phyloP scores from a whole-genome alignment of 2,329 filamentous ascomycete species.

The Cercospora sesami region DNA sequence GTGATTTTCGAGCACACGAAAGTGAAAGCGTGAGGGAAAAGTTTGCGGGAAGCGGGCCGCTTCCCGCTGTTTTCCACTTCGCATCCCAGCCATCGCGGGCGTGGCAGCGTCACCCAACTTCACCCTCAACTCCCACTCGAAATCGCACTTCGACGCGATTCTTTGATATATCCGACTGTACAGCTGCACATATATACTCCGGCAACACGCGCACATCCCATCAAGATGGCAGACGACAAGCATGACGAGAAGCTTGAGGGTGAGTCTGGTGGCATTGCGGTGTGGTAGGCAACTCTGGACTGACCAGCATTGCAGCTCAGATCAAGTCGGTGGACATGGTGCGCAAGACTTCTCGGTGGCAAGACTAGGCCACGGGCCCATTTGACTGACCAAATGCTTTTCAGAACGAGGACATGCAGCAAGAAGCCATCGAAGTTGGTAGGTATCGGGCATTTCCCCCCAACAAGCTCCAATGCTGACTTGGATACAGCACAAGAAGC shows the following conservation, averaged over 20 bases:
- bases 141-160: background rate
- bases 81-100: slow-evolving; percentile 3
- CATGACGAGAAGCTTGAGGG: slow-evolving; percentile 66
- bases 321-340: slow-evolving; percentile 99
- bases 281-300: slow-evolving; percentile 11
- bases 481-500: slow-evolving; percentile 62
- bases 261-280: slow-evolving; percentile 45
- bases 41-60: background rate
- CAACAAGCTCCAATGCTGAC: slow-evolving; percentile 21
- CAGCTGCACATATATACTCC: background rate
- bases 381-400: background rate
- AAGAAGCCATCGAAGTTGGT: slow-evolving; percentile 95
- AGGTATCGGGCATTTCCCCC: slow-evolving; percentile 44
- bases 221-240: slow-evolving; percentile 34
- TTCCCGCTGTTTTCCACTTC: slow-evolving; percentile 5
- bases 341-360: slow-evolving; percentile 38
- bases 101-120: slow-evolving; percentile 1
- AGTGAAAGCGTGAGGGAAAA: background rate
- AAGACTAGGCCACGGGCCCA: background rate
- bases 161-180: background rate
- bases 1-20: background rate
- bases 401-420: slow-evolving; percentile 95
- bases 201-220: slow-evolving; percentile 1
- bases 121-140: background rate
- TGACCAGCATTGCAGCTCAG: slow-evolving; percentile 63